Evolutionary conservation across 306 rosid genomes (phyloP), one percentile per base, ranked within the genome.

Genomic region (Lathyrus aphaca): DNA sequence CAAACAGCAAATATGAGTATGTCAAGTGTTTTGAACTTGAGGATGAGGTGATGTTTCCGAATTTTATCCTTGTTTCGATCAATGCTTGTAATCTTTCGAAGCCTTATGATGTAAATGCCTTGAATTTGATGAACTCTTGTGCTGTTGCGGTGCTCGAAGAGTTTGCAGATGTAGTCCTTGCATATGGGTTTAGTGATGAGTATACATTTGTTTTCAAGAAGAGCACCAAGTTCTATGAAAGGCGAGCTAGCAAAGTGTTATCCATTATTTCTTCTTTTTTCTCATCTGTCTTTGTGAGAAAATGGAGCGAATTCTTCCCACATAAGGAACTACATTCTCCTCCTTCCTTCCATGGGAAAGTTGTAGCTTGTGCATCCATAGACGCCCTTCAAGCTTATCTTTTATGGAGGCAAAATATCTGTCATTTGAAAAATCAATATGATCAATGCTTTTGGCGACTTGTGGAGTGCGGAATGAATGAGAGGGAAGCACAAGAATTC

Each of bases 1-100:
- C 93, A 67, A 90, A 90, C 76, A 86, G 91, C 73, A 90, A 83
- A 70, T 86, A 88, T 63, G 96, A 90, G 84, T 88, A 90, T 42
- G 96, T 86, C 54, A 93, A 90, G 85, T 79, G 81, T 72, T 88
- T 85, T 19, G 96, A 90, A 73, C 77, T 79, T 1, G 91, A 85
- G 51, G 96, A 86, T 5, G 98, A 86, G 81, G 88, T 83, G n/a
- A 66, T 86, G 85, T 77, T 69, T 68, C 96, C 96, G 15, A 90
- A 82, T 72, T 61, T 88, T 77, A 82, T 90, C 23, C 78, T 88
- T 73, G 88, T 86, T 51, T 83, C 78, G 43, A 82, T 93, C 30
- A 78, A 70, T 17, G 91, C 86, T 37, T 66, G 75, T 43, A 77
- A 77, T 56, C 72, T 86, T 81, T 82, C 74, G 56, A 87, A 86